Conservation (phyloP, 2,329 filamentous ascomycete genomes). For the Fusarium camptoceras region DNA sequence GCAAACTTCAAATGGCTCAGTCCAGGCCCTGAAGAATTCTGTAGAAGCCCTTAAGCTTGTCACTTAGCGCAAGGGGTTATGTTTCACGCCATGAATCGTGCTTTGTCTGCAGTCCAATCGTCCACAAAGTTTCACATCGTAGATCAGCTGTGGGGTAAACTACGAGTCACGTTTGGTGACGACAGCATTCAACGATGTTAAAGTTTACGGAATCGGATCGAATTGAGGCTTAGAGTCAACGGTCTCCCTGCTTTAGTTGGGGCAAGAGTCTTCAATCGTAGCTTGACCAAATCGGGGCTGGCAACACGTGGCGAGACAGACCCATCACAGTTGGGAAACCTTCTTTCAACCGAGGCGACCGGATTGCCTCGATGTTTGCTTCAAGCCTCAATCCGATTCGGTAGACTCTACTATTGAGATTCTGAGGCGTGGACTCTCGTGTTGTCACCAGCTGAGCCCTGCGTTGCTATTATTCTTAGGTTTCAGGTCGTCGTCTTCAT, state of each 20-base stretch:
- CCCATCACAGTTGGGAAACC: background rate
- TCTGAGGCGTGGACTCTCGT: accelerated
- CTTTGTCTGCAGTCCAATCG: slow-evolving; percentile 1
- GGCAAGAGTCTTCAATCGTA: too few species aligned
- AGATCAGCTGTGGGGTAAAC: background rate
- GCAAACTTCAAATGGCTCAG: background rate
- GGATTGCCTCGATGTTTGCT: background rate
- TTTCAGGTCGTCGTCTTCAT: too few species aligned
- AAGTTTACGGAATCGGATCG: background rate
- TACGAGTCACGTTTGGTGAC: background rate
- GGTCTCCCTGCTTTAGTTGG: background rate
- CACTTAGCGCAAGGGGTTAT: background rate
- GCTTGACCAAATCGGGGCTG: background rate
- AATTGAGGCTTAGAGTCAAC: background rate
- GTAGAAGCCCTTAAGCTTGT: background rate
- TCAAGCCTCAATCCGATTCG: background rate
- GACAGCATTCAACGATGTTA: background rate
- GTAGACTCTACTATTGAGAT: accelerated
- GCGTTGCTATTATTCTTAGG: accelerated
- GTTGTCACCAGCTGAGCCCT: too few species aligned
- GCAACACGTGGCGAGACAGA: background rate
- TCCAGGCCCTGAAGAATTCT: background rate
- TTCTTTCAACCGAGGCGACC: accelerated
- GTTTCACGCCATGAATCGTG: background rate
- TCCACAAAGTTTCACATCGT: background rate